These are phyloP conservation scores for Silene conica DNA, from an alignment of 148 eudicot genomes.

Conservation along the genomic window DNA sequence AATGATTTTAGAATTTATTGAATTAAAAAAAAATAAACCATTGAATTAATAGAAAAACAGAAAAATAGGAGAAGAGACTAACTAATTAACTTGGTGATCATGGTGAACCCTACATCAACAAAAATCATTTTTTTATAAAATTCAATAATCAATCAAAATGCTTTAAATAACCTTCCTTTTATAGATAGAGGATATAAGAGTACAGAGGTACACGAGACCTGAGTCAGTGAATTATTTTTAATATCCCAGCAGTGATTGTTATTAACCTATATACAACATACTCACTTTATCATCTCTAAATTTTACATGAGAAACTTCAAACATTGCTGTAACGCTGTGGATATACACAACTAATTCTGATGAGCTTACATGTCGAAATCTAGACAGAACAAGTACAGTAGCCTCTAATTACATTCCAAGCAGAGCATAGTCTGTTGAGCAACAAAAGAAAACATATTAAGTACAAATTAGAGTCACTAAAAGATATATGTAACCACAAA, in stretches of 20 bases:
- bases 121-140: too few species aligned
- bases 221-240: neutral
- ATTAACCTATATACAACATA: neutral
- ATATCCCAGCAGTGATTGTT: neutral
- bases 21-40: too few species aligned
- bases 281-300: neutral
- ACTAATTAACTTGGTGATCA: too few species aligned
- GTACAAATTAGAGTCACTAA: neutral
- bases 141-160: too few species aligned
- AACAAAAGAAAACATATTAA: neutral
- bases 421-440: conserved; percentile 9
- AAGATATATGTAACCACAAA: neutral
- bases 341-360: conserved; percentile 4
- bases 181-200: too few species aligned
- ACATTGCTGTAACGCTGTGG: neutral
- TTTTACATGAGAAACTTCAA: neutral
- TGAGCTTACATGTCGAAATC: neutral
- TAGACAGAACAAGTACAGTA: neutral
- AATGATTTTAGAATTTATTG: too few species aligned
- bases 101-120: too few species aligned
- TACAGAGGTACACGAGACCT: neutral
- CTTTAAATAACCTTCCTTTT: too few species aligned
- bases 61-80: too few species aligned
- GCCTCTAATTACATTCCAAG: conserved; percentile 8
- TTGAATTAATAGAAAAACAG: too few species aligned